Base-by-base conservation (phyloP, 164 flowering plant species). In the Magnolia kwangsiensis region DNA sequence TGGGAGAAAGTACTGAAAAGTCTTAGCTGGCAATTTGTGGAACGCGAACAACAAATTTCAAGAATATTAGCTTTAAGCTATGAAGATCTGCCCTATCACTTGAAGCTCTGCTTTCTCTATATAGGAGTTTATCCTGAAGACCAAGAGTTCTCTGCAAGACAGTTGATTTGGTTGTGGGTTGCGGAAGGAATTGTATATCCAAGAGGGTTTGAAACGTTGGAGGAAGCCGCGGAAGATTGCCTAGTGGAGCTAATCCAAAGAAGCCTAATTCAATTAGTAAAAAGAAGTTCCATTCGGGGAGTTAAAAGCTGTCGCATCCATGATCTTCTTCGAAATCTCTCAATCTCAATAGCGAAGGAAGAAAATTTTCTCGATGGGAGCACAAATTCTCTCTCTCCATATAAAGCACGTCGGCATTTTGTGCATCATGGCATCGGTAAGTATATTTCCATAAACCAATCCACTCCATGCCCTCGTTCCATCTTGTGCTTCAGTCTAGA, bases 51-150 rank as follows among this genome's bases (percentile, higher is more conserved):
- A 70, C 72, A 78, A 16, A 84, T 86, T 31, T 27, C 50, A 83
- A 82, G 83, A 24, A 84, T 88, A 21, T 23, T 88, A n/a, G 83
- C 83, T 23, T 63, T 85, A 63, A 84, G 91, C 72, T 85, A 85
- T 21, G 86, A 85, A 51, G 88, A 86, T 76, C 87, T 88, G 14
- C 89, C 88, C 1, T 24, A 87, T 8, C 72, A 80, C 71, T 74
- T 86, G 27, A 88, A 88, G 75, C 76, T 86, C 14, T 86, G 88
- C 75, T 83, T 88, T 61, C 87, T 88, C 16, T 83, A 85, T 63
- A 79, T 86, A 27, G 82, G 88, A 11, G 69, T 86, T 4, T 85
- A 80, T 69, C 91, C 89, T 0, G 88, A 87, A 69, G 89, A 87
- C 55, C 82, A 80, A 58, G 84, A 72, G 3, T 81, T 88, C 55